Base-by-base conservation (phyloP, 805 yeast species). In the Metschnikowia orientalis region DNA sequence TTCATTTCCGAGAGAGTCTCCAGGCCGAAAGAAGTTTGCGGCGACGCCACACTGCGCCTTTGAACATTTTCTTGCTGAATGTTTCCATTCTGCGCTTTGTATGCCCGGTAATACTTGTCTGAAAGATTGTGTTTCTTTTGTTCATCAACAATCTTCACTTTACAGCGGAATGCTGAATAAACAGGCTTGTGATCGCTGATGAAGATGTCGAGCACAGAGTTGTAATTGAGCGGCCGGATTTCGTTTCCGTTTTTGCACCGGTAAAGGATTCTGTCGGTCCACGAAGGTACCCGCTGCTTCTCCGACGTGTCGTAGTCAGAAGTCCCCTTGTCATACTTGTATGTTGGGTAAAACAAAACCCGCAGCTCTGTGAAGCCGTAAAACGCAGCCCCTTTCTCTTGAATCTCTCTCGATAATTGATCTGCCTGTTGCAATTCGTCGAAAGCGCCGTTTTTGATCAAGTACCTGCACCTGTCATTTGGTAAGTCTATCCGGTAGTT, bases 131-230 rank as follows among this genome's bases (percentile, higher is more conserved):
- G 30, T 32, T 56, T 61, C 48, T 57, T 61, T 6, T 34, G 46
- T 18, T 55, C 56, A 41, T 92, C 82, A 19, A 89, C 69, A 35
- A 84, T 73, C 34, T 75, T 71, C 12, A 86, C 89, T 12, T 61
- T 66, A 9, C 84, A 75, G 20, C 67, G 62, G 51, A 82, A 88
- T 1, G 87, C 77, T 4, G 90, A 88, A 56, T 72, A 92, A 2
- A 92, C 95, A 0, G 98, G 98, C 39, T 86, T 79, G 55, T 92
- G 98, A 53, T 92, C 98, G 35, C 96, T 86, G 37, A 80, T 69
- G 35, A 52, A 53, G 25, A 90, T 57, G 14, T 58, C 59, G 44
- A 75, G 75, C 1, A 79, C 77, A 30, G 81, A 74, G 34, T 78
- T 73, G 54, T 92, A 92, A 32, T 77, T 77, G 41, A 78, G 52